phyloP scores from a whole-genome alignment of 202 grass and related monocot species.

The Zoysia matrella region DNA sequence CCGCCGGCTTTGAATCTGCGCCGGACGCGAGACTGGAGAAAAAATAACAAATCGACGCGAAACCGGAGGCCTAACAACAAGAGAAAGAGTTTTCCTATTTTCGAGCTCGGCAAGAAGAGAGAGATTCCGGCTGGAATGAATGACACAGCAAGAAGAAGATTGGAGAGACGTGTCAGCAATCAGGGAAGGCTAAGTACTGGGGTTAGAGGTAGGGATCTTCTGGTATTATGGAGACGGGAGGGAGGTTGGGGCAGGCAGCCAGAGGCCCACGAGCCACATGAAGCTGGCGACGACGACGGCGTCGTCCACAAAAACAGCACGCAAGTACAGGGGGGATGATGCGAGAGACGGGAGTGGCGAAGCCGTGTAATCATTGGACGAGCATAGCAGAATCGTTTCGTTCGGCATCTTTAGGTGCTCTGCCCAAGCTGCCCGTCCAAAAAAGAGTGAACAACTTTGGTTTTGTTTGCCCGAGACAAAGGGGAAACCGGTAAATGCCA shows the following conservation, averaged over 20 bases:
- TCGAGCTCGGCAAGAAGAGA: background rate
- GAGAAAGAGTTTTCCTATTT: slow-evolving; percentile 3
- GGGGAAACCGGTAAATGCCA: slow-evolving; percentile 42
- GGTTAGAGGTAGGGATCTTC: slow-evolving; percentile 30
- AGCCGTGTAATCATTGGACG: slow-evolving; percentile 50
- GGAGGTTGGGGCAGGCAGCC: background rate
- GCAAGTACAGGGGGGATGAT: slow-evolving; percentile 23
- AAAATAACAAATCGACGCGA: background rate
- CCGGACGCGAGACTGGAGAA: background rate
- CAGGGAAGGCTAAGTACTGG: slow-evolving; percentile 30
- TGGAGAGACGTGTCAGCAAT: slow-evolving; percentile 35
- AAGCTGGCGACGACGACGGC: slow-evolving; percentile 48
- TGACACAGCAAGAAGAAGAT: too few relatives aligned
- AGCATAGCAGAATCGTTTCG: slow-evolving; percentile 36
- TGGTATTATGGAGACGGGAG: slow-evolving; percentile 15
- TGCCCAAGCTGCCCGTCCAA: too few relatives aligned
- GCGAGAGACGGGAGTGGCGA: slow-evolving; percentile 31
- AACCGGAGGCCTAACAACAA: background rate
- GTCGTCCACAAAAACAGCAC: slow-evolving; percentile 62
- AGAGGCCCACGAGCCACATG: slow-evolving; percentile 54
- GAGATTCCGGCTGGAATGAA: too few relatives aligned
- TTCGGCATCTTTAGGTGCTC: slow-evolving; percentile 29
- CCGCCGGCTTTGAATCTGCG: slow-evolving; percentile 11
- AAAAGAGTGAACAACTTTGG: slow-evolving; percentile 15
- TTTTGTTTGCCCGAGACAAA: slow-evolving; percentile 34